phyloP scores from a whole-genome alignment of 352 stramenopile genomes.

The Globisporangium orthogonon region DNA sequence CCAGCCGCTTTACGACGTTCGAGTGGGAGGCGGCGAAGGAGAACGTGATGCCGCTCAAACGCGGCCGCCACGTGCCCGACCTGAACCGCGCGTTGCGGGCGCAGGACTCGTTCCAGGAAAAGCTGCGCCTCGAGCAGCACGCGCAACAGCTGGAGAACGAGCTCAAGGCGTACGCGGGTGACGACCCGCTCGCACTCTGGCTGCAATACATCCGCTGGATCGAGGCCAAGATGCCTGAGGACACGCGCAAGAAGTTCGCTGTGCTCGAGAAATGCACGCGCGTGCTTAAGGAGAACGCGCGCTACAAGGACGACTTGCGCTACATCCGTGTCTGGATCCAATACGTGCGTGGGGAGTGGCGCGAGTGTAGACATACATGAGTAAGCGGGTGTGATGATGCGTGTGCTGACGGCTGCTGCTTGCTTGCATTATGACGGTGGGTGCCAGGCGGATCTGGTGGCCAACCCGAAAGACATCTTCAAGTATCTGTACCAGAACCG shows the following conservation, averaged over 20 bases:
- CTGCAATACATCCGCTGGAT: slow-evolving; percentile 75
- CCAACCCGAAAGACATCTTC: slow-evolving; percentile 86
- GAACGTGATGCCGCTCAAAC: slow-evolving; percentile 83
- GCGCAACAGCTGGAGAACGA: slow-evolving; percentile 40
- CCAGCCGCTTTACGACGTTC: slow-evolving; percentile 27
- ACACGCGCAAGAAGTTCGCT: slow-evolving; percentile 73
- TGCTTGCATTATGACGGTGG: not conserved
- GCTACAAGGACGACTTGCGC: slow-evolving; percentile 74
- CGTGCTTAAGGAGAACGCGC: slow-evolving; percentile 43
- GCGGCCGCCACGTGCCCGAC: slow-evolving; percentile 69
- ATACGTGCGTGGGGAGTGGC: slow-evolving; percentile 51
- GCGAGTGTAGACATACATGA: not conserved
- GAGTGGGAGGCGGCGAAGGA: slow-evolving; percentile 85
- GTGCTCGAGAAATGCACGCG: slow-evolving; percentile 73
- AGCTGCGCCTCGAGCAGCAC: slow-evolving; percentile 46
- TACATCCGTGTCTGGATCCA: slow-evolving; percentile 85
- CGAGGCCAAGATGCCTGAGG: slow-evolving; percentile 75
- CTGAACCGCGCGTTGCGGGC: slow-evolving; percentile 65
- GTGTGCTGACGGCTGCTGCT: not conserved
- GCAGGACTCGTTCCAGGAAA: slow-evolving; percentile 60
- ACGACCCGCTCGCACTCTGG: slow-evolving; percentile 68
- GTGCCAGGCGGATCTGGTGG: slow-evolving; percentile 72
- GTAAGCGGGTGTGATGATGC: not conserved
- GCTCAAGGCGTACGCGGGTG: slow-evolving; percentile 41
- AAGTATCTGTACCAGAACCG: slow-evolving; percentile 87